Evolutionary conservation across 1,139 yeast genomes (phyloP).

Genomic region (Yamadazyma siamensis): DNA sequence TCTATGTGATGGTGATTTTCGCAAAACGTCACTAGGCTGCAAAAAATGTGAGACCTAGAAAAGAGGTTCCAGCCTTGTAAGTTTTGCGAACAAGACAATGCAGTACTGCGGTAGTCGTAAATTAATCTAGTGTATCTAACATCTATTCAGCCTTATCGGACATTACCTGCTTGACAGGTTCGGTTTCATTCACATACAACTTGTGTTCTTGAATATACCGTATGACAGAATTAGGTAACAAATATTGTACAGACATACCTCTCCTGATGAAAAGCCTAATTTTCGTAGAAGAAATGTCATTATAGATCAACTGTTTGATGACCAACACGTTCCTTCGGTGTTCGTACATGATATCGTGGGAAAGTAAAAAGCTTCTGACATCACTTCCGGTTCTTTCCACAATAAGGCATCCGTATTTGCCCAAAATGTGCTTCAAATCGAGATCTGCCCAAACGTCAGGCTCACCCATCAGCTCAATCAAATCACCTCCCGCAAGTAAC

Average conservation of each 20-base stretch:
- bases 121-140: no score
- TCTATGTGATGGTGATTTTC: no score
- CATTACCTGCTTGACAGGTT: slow-evolving; percentile 91
- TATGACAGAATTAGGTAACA: slow-evolving; percentile 91
- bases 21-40: no score
- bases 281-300: slow-evolving; percentile 93
- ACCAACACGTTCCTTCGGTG: slow-evolving; percentile 91
- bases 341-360: slow-evolving; percentile 96
- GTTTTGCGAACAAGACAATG: no score
- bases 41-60: no score
- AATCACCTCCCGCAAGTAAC: slow-evolving; percentile 96
- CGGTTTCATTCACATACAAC: slow-evolving; percentile 78
- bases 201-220: slow-evolving; percentile 92
- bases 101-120: no score
- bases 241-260: slow-evolving; percentile 94
- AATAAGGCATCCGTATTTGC: slow-evolving; percentile 91
- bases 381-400: slow-evolving; percentile 97
- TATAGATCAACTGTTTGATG: slow-evolving; percentile 91
- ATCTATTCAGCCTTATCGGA: slow-evolving; percentile 44
- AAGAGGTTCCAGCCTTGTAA: no score
- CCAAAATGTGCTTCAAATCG: slow-evolving; percentile 91
- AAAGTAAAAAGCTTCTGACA: slow-evolving; percentile 83
- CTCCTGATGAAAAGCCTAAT: slow-evolving; percentile 88
- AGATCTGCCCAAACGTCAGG: slow-evolving; percentile 99
- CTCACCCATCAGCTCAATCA: slow-evolving; percentile 98